Evolutionary conservation across 2,329 filamentous ascomycete species (phyloP).

Genomic region (Aureobasidium sp.): DNA sequence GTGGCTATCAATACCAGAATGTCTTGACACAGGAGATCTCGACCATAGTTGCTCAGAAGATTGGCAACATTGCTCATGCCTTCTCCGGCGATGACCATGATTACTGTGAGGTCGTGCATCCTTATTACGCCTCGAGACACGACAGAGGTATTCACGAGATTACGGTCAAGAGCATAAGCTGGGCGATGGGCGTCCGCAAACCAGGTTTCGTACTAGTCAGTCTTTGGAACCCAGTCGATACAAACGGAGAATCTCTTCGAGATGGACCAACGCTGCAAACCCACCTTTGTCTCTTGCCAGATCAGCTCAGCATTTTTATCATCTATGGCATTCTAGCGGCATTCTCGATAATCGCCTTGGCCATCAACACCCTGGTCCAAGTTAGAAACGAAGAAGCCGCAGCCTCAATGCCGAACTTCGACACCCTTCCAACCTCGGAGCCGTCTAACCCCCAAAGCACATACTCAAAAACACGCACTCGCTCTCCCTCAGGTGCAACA

Average conservation of each 20-base stretch:
- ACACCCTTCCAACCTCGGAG: conserved; percentile 24
- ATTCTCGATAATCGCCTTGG: conserved; percentile 41
- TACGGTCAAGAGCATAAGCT: conserved; percentile 89
- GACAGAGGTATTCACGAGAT: conserved; percentile 57
- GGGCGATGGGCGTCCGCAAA: conserved; percentile 88
- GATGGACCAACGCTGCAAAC: conserved; percentile 64
- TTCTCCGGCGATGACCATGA: conserved; percentile 98
- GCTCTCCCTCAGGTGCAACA: conserved; percentile 14
- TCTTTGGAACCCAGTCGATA: conserved; percentile 83
- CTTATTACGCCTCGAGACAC: conserved; percentile 51
- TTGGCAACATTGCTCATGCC: conserved; percentile 74
- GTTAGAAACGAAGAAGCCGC: conserved; percentile 14
- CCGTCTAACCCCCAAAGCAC: conserved; percentile 1
- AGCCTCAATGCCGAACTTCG: conserved; percentile 9
- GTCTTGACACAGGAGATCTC: conserved; percentile 74
- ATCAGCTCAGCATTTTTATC: conserved; percentile 77
- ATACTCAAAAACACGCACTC: conserved; percentile 13
- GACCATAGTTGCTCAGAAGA: conserved; percentile 61
- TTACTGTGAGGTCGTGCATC: conserved; percentile 85
- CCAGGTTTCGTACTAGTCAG: conserved; percentile 85
- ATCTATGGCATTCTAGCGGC: conserved; percentile 60
- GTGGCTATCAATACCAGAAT: conserved; percentile 95
- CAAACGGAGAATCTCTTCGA: conserved; percentile 20
- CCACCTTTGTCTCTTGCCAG: conserved; percentile 81
- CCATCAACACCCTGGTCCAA: conserved; percentile 34